Evolutionary conservation across 768 basidiomycete species (phyloP).

Genomic region (Rhodosporidiobolus odoratus): DNA sequence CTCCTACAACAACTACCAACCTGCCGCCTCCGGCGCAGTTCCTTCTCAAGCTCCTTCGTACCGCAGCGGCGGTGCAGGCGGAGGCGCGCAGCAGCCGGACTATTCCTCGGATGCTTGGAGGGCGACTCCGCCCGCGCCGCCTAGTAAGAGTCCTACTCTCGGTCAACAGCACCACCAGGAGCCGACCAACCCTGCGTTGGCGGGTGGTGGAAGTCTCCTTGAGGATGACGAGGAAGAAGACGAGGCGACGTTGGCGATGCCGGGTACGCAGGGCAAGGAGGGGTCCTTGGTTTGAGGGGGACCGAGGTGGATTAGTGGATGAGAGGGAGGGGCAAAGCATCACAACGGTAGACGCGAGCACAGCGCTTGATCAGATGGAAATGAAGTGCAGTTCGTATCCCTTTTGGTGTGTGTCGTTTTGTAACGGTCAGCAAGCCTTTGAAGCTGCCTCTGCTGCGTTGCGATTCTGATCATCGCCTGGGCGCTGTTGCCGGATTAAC

Average conservation of each 20-base stretch:
- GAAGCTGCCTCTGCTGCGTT: too few species aligned
- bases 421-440: too few species aligned
- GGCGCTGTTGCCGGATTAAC: too few species aligned
- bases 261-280: constrained; percentile 15
- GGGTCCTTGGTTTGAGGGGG: neutral
- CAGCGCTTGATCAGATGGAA: too few species aligned
- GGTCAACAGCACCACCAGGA: neutral
- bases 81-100: constrained; percentile 11
- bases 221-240: constrained; percentile 31
- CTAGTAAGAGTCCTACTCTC: neutral
- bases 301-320: too few species aligned
- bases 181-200: constrained; percentile 22
- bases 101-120: constrained; percentile 27
- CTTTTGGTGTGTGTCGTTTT: neutral
- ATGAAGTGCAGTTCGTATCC: neutral
- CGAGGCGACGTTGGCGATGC: constrained; percentile 25
- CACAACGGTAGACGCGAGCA: too few species aligned
- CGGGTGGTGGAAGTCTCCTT: constrained; percentile 14
- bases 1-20: constrained; percentile 27
- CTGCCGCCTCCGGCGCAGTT: neutral
- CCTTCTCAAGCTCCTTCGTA: neutral
- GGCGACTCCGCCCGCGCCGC: neutral
- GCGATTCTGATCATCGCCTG: too few species aligned
- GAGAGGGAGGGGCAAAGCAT: neutral
- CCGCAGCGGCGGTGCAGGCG: too few species aligned